Conservation (phyloP, 2,329 filamentous ascomycete genomes). For the Microcyclosporella mali region DNA sequence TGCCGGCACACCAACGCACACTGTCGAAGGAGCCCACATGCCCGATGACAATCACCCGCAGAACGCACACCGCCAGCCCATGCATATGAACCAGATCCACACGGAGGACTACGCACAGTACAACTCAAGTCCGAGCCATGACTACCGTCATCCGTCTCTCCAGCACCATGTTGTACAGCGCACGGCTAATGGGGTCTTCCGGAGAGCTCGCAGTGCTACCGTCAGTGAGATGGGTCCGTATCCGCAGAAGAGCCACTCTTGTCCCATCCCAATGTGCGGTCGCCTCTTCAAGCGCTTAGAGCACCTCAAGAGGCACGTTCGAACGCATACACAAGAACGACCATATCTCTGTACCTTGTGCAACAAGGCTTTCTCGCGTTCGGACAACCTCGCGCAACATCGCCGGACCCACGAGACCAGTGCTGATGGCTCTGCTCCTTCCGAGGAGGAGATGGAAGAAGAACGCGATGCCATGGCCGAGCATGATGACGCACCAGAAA, state of each 20-base stretch:
- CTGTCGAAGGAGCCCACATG: constrained; percentile 65
- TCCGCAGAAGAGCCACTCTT: constrained; percentile 95
- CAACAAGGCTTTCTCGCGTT: constrained; percentile 97
- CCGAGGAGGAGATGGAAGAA: constrained; percentile 81
- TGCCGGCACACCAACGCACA: constrained; percentile 79
- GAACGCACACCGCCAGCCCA: constrained; percentile 44
- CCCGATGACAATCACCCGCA: constrained; percentile 43
- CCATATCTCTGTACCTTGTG: constrained; percentile 96
- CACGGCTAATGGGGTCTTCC: constrained; percentile 66
- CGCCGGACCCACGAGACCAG: constrained; percentile 74
- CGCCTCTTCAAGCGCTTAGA: constrained; percentile 98
- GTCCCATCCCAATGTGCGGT: constrained; percentile 96
- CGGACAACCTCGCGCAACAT: constrained; percentile 96
- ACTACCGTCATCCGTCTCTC: constrained; percentile 43
- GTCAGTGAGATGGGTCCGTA: constrained; percentile 96
- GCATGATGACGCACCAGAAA: constrained; percentile 58
- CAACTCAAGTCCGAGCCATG: constrained; percentile 42
- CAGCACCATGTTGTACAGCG: constrained; percentile 55
- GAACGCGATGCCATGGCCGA: constrained; percentile 80
- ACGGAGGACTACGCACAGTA: constrained; percentile 64
- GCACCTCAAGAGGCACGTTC: constrained; percentile 97
- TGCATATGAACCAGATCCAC: constrained; percentile 53
- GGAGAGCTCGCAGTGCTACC: constrained; percentile 86
- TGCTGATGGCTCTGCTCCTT: constrained; percentile 56
- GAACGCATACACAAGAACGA: constrained; percentile 98